A percentile compares a stretch with the other conserved stretches of the same genome.
These are phyloP conservation scores for Ganoderma multipileum DNA, from an alignment of 1,284 basidiomycete species.

Conservation along the genomic window DNA sequence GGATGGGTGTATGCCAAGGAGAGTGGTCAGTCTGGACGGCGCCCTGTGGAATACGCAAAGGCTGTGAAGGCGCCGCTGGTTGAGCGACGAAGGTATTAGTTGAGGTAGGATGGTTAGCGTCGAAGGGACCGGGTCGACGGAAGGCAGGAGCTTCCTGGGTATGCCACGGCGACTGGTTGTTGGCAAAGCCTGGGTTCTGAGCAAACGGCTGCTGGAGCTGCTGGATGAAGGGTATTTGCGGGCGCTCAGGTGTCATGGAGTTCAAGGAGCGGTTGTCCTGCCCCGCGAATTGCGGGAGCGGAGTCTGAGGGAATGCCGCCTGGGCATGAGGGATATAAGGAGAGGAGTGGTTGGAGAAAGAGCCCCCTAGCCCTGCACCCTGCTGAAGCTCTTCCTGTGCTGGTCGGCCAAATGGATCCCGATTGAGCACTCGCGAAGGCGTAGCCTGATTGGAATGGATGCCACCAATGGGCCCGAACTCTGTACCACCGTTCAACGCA, in stretches of 20 bases:
- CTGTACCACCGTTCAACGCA: conserved; percentile 20
- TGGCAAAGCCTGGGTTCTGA: conserved; percentile 24
- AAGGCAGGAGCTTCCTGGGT: conserved; percentile 39
- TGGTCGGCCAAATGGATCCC: conserved; percentile 34
- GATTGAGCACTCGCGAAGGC: conserved; percentile 32
- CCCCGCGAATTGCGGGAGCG: conserved; percentile 37
- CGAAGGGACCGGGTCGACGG: conserved; percentile 53
- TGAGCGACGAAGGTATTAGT: conserved; percentile 34
- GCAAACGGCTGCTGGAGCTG: conserved; percentile 33
- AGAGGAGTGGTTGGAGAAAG: conserved; percentile 33
- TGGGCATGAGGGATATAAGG: conserved; percentile 39
- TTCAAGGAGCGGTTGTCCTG: conserved; percentile 33
- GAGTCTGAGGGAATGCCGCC: conserved; percentile 38
- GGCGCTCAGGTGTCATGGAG: conserved; percentile 35
- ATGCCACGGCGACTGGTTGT: conserved; percentile 43
- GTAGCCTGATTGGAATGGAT: conserved; percentile 27
- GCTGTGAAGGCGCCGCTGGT: conserved; percentile 36
- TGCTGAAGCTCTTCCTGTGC: conserved; percentile 24
- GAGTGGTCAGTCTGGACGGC: conserved; percentile 47
- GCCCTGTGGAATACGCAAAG: conserved; percentile 34
- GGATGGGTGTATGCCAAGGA: conserved; percentile 59
- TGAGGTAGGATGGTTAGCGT: conserved; percentile 39
- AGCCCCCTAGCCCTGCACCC: conserved; percentile 16
- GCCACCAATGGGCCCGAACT: conserved; percentile 29
- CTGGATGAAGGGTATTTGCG: conserved; percentile 26